A percentile compares a stretch with the other conserved stretches of the same genome.
phyloP scores from a whole-genome alignment of 768 basidiomycete species.

The Tricholoma furcatifolium region DNA sequence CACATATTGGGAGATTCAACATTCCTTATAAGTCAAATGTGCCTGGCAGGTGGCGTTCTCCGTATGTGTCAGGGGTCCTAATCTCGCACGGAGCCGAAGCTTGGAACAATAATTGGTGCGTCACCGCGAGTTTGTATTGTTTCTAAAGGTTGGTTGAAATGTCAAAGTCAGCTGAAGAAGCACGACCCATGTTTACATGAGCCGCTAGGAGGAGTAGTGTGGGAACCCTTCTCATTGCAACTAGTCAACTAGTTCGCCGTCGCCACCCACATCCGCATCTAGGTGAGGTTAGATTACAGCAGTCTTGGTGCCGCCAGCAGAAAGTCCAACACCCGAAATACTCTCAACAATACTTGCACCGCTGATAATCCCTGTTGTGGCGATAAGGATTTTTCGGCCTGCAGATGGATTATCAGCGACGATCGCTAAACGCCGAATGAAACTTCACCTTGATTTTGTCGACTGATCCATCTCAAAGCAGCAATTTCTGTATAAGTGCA shows the following conservation, averaged over 20 bases:
- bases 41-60: conserved; percentile 16
- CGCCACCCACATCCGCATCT: conserved; percentile 2
- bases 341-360: conserved; percentile 73
- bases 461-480: conserved; percentile 88
- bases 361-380: conserved; percentile 88
- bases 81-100: conserved; percentile 7
- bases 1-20: conserved; percentile 11
- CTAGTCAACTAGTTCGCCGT: background rate
- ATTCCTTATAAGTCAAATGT: conserved; percentile 12
- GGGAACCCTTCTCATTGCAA: conserved; percentile 5
- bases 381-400: conserved; percentile 89
- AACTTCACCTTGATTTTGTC: conserved; percentile 73
- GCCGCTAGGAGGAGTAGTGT: conserved; percentile 19
- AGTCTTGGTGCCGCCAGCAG: conserved; percentile 38
- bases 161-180: conserved; percentile 14
- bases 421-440: conserved; percentile 16
- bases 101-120: conserved; percentile 49
- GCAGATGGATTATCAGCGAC: conserved; percentile 11
- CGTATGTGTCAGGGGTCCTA: conserved; percentile 25
- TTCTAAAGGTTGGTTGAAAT: background rate
- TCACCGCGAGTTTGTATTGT: conserved; percentile 35
- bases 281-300: conserved; percentile 33
- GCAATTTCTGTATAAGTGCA: conserved; percentile 98
- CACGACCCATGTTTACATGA: conserved; percentile 23
- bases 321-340: conserved; percentile 45